Evolutionary conservation across 768 basidiomycete species (phyloP), one percentile per base, ranked within the genome.

Genomic region (Postia placenta): DNA sequence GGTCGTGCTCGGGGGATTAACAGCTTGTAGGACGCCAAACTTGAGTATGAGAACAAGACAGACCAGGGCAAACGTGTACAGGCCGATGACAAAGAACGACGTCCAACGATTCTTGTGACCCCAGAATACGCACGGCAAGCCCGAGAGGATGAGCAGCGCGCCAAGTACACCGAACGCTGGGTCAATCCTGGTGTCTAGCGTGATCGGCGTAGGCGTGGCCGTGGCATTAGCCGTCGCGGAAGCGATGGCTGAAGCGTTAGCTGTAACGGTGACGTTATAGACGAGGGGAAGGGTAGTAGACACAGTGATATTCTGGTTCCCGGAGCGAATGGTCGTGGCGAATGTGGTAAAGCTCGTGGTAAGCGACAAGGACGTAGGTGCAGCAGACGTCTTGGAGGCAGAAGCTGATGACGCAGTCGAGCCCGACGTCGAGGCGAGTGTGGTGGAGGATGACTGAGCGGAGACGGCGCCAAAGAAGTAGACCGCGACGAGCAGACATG

Each of bases 31-130:
- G 53, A 97, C 85, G 41, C 94, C 94, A 62, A 86, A 92, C 60
- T 83, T 84, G 67, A 90, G 74, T 58, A 97, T 90, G 59, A 98
- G 79, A 55, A 91, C 85, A 60, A 90, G 73, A 62, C 91, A 91
- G 60, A 87, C 81, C 55, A 96, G 79, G 20, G 92, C 79, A 39
- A 93, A 74, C 39, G 88, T 80, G 69, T 96, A 97, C 68, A 92
- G 92, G 36, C 92, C 90, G 53, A 89, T 85, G 59, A 97, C 74
- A 68, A 96, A 95, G 73, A 94, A 87, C 11, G 92, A 93, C 17
- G 89, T 88, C 92, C 94, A 95, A 76, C 92, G 73, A 65, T 96
- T 94, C 75, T 95, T 95, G 70, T 93, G 92, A 19, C 94, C 94
- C 69, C 89, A 84, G 57, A 92, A 91, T 2, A 89, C 87, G 45